Percentiles rank a stretch among this genome's conserved stretches.
Evolutionary conservation across 1,284 basidiomycete genomes (phyloP).

Genomic region (Athelia sp.): DNA sequence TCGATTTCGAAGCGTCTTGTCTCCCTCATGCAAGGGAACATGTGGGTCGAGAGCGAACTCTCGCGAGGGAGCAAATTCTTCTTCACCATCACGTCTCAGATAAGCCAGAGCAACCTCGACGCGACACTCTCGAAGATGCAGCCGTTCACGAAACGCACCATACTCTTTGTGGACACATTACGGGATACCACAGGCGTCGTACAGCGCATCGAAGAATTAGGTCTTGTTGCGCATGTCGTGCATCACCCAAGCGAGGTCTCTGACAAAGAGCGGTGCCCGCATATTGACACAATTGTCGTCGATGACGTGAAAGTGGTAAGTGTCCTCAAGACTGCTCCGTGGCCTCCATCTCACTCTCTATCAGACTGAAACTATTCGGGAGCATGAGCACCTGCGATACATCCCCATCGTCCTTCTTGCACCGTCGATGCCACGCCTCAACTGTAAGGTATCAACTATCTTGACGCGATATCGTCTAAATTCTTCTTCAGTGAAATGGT

Average conservation of each 20-base stretch:
- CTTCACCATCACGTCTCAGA: slow-evolving; percentile 90
- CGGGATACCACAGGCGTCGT: slow-evolving; percentile 76
- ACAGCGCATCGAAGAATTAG: slow-evolving; percentile 74
- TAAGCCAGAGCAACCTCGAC: slow-evolving; percentile 72
- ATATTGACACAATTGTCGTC: slow-evolving; percentile 94
- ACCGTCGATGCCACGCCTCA: slow-evolving; percentile 57
- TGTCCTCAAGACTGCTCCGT: slow-evolving; percentile 15
- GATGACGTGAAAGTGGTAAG: slow-evolving; percentile 83
- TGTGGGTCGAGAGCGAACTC: slow-evolving; percentile 97
- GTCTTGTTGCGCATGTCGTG: slow-evolving; percentile 76
- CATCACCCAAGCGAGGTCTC: slow-evolving; percentile 77
- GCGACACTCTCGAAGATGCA: slow-evolving; percentile 71
- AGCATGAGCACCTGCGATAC: slow-evolving; percentile 92
- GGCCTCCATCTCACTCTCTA: slow-evolving; percentile 7
- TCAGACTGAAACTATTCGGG: slow-evolving; percentile 84
- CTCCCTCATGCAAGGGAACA: slow-evolving; percentile 95
- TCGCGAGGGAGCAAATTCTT: slow-evolving; percentile 94
- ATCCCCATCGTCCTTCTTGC: slow-evolving; percentile 96
- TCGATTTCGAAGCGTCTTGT: slow-evolving; percentile 95
- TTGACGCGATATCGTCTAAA: slow-evolving; percentile 7
- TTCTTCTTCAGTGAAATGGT: slow-evolving; percentile 71
- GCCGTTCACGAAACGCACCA: slow-evolving; percentile 71
- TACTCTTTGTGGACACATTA: slow-evolving; percentile 90
- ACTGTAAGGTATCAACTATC: slow-evolving; percentile 48
- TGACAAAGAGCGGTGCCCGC: slow-evolving; percentile 77